phyloP scores from a whole-genome alignment of 2,329 filamentous ascomycete species.

The Meredithiella fracta region DNA sequence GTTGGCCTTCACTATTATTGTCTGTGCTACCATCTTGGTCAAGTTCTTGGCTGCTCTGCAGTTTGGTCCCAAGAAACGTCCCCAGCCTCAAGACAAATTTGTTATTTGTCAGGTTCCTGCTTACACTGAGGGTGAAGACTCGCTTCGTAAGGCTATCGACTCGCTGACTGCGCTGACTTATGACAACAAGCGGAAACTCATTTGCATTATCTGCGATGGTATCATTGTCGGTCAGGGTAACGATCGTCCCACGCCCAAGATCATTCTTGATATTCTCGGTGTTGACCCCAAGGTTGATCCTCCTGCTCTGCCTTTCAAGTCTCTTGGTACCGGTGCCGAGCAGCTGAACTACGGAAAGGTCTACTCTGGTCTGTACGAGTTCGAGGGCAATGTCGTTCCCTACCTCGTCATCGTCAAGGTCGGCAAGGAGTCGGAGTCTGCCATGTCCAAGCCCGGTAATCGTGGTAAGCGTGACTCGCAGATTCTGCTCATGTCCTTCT shows the following conservation, averaged over 20 bases:
- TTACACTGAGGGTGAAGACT: slow-evolving; percentile 96
- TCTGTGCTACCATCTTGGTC: slow-evolving; percentile 65
- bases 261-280: slow-evolving; percentile 90
- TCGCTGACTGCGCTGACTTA: slow-evolving; percentile 89
- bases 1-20: slow-evolving; percentile 49
- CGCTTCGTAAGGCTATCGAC: slow-evolving; percentile 78
- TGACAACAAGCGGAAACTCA: slow-evolving; percentile 95
- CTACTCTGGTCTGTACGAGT: slow-evolving; percentile 95
- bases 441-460: slow-evolving; percentile 85
- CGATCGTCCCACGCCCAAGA: slow-evolving; percentile 90
- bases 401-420: slow-evolving; percentile 95
- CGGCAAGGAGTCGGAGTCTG: slow-evolving; percentile 88
- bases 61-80: slow-evolving; percentile 78
- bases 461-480: slow-evolving; percentile 97
- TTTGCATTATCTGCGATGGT: slow-evolving; percentile 91
- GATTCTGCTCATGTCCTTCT: slow-evolving; percentile 87
- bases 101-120: slow-evolving; percentile 97
- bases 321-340: slow-evolving; percentile 71
- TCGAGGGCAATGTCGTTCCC: slow-evolving; percentile 90
- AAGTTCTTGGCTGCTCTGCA: slow-evolving; percentile 95
- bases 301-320: slow-evolving; percentile 84
- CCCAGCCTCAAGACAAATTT: slow-evolving; percentile 89
- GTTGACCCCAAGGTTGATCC: slow-evolving; percentile 95
- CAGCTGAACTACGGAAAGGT: slow-evolving; percentile 98
- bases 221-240: slow-evolving; percentile 94